phyloP scores from a whole-genome alignment of 2,329 filamentous ascomycete species.

The Penicillium paneum region DNA sequence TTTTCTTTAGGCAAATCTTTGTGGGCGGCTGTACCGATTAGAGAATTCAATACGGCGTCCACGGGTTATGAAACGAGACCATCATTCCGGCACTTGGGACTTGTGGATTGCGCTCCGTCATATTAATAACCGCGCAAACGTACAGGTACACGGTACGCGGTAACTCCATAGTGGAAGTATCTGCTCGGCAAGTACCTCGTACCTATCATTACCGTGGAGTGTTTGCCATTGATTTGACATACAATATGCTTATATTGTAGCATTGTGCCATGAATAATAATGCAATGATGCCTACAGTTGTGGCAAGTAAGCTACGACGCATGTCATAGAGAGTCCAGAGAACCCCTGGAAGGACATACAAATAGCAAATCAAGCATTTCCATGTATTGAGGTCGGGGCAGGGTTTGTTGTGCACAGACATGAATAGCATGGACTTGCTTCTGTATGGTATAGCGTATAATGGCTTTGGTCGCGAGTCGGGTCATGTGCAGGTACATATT shows the following conservation, averaged over 20 bases:
- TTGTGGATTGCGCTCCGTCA: conserved; percentile 19
- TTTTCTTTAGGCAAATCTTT: not conserved
- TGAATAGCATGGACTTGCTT: not conserved
- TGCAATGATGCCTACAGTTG: not conserved
- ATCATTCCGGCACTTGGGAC: conserved; percentile 12
- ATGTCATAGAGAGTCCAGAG: not conserved
- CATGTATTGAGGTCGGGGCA: not conserved
- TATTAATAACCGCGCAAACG: conserved; percentile 19
- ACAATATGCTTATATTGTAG: not conserved
- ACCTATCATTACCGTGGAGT: conserved; percentile 7
- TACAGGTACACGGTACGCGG: conserved; percentile 17
- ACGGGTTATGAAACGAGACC: conserved; percentile 9
- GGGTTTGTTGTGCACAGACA: not conserved
- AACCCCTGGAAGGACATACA: not conserved
- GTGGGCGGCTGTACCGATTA: not conserved
- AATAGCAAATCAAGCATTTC: not conserved
- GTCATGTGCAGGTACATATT: conserved; percentile 3
- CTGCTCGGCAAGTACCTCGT: conserved; percentile 10
- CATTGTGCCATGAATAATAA: not conserved
- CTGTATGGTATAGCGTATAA: not conserved
- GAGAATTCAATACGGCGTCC: not conserved
- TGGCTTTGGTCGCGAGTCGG: not conserved
- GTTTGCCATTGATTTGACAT: not conserved
- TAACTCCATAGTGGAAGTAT: conserved; percentile 14
- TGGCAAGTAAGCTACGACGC: not conserved